Base-by-base conservation (phyloP, 441 rosid genomes). In the Arabidopsis hybrid region DNA sequence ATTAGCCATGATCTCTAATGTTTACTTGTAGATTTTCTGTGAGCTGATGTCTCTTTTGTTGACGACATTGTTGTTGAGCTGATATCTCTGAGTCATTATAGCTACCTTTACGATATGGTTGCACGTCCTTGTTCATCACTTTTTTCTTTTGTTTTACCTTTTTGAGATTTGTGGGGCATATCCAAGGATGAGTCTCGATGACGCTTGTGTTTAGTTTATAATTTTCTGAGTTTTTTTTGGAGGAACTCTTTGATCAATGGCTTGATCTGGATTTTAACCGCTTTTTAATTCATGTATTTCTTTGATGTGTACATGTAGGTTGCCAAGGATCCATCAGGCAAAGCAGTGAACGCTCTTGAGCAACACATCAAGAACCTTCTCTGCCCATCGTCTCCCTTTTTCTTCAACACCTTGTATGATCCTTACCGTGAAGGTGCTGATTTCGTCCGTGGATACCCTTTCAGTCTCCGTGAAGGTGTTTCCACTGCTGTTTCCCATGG, bases 401-500 rank as follows among this genome's bases (percentile, higher is more conserved):
- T 94, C 87, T 94, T 94, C 96, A 94, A 91, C 85, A 94, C 98
- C 60, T 84, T 94, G 76, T 94, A 94, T 29, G 98, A 94, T 57
- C 97, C 98, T 32, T 90, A 80, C 80, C 79, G 90, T 74, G 95
- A 90, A 0, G 98, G 98, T 4, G 95, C 98, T 16, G 97, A 94
- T 79, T 94, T 94, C 71, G 98, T 94, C 39, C 98, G 97, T 32
- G 98, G 98, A 29, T 94, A 94, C 79, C 98, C 98, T 67, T 94
- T 94, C 74, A 94, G 95, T 79, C 91, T 89, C 6, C 95, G 98
- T 0, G 96, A 90, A 82, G 98, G 98, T 83, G 95, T 82, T 53
- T 85, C 90, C 14, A 94, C 98, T 21, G 97, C 98, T 72, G 97
- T 91, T 73, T 94, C 98, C 67, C 98, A 94, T 73, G 98, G 98